Evolutionary conservation across 495 filamentous ascomycete species (phyloP), one percentile per base, ranked within the genome.

Genomic region (Podospora appendiculata): DNA sequence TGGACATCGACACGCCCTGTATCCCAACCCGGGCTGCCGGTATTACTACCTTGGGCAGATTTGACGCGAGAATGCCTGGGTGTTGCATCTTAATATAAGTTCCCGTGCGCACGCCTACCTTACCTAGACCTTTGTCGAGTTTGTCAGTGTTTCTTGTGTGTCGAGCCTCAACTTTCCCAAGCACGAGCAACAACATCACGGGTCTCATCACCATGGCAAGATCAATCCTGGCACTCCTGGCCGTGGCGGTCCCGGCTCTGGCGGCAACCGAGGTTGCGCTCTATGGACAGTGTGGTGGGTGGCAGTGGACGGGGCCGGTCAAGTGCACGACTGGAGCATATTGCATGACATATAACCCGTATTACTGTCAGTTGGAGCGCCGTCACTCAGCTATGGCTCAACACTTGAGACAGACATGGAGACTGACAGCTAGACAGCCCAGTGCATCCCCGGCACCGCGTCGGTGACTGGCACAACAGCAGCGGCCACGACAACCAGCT

Each of bases 211-310:
- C 9, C 45, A 47, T 47, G 45, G 25, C 7, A 18, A 32, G 13
- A 11, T 34, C 50, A 6, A 17, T 45, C 6, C 32, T 59, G 51
- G 56, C 50, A 1, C 34, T 58, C 13, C 45, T 63, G 17, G 51
- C 41, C 14, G 52, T 49, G 10, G 39, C 47, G n/a, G 51, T 45
- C 14, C 41, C 47, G n/a, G 51, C 41, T n/a, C 47, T 47, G 12
- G 25, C 14, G 9, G 46, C 45, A 13, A 36, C 52, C 32, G 19
- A 43, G n/a, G 46, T 47, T 11, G 35, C 16, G 0, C 13, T 52
- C 35, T 61, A 45, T 36, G 34, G 36, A 12, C 58, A 64, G 17
- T 64, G 61, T 16, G 58, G 61, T 34, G 58, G 61, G 14, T 47
- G 55, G 11, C 39, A 36, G 19, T 61, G 51, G 32, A 48, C 34